Evolutionary conservation across 2,329 filamentous ascomycete genomes (phyloP).

Genomic region (Geoglossum cookeanum): DNA sequence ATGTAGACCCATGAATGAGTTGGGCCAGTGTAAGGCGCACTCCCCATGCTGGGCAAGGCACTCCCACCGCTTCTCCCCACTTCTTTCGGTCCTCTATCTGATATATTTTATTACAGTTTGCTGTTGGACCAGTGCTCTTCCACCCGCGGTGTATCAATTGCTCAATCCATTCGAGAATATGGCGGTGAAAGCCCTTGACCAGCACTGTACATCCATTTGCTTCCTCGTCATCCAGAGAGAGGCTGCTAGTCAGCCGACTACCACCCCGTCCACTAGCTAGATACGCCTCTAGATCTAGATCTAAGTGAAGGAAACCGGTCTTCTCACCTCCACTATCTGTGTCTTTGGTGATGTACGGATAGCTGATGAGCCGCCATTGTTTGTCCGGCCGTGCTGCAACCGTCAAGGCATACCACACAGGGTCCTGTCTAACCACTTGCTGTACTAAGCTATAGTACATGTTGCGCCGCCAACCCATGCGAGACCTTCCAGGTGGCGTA

Average conservation of each 20-base stretch:
- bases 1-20: neutral
- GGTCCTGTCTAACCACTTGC: constrained; percentile 6
- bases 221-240: neutral
- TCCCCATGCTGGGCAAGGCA: neutral
- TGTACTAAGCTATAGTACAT: constrained; percentile 7
- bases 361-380: constrained; percentile 5
- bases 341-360: constrained; percentile 8
- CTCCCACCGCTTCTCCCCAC: neutral
- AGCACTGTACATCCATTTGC: neutral
- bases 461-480: neutral
- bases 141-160: neutral
- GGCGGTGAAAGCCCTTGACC: neutral
- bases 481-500: neutral
- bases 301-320: constrained; percentile 6
- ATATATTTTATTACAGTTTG: neutral
- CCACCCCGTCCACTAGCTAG: neutral
- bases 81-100: neutral
- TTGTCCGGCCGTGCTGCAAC: constrained; percentile 4
- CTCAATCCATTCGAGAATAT: neutral
- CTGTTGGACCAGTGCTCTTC: neutral
- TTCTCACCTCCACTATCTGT: constrained; percentile 1
- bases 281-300: constrained; percentile 2
- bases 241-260: neutral
- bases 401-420: constrained; percentile 4
- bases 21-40: neutral